Percentiles rank a stretch among this genome's conserved stretches.
phyloP scores from a whole-genome alignment of 2,329 filamentous ascomycete species.

The Fusarium succisae region DNA sequence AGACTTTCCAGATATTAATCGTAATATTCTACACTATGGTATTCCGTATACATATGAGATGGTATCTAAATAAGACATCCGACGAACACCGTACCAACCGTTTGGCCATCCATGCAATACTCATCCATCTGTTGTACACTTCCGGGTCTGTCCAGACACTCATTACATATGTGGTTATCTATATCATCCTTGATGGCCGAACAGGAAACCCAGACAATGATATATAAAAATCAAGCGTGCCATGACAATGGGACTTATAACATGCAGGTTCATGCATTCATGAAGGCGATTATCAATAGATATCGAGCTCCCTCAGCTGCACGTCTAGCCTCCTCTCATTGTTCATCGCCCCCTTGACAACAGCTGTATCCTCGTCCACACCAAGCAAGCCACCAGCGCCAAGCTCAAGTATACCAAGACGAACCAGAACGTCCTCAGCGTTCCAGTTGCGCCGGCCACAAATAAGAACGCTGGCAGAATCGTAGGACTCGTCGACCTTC shows the following conservation, averaged over 20 bases:
- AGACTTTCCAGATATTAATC: constrained; percentile 7
- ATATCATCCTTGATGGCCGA: not conserved
- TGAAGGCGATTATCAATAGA: constrained; percentile 43
- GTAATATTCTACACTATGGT: constrained; percentile 32
- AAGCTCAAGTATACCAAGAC: constrained; percentile 46
- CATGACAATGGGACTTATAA: not conserved
- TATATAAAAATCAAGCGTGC: not conserved
- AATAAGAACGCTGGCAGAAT: constrained; percentile 44
- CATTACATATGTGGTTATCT: constrained; percentile 31
- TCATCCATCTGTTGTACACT: constrained; percentile 8
- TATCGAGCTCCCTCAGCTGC: constrained; percentile 46
- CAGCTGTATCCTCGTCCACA: constrained; percentile 37
- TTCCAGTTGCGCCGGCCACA: constrained; percentile 44
- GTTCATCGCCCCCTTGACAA: constrained; percentile 43
- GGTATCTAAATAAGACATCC: constrained; percentile 39
- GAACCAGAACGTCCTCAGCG: constrained; percentile 41
- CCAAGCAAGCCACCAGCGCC: constrained; percentile 40
- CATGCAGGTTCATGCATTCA: not conserved
- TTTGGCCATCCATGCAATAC: constrained; percentile 18
- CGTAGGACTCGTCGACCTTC: constrained; percentile 39
- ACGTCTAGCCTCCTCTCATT: constrained; percentile 43
- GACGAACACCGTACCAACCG: constrained; percentile 25
- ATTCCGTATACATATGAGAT: constrained; percentile 30
- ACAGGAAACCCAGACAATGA: not conserved
- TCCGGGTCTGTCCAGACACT: constrained; percentile 25